phyloP scores from a whole-genome alignment of 345 rosid genomes.

The Camelina hispida region DNA sequence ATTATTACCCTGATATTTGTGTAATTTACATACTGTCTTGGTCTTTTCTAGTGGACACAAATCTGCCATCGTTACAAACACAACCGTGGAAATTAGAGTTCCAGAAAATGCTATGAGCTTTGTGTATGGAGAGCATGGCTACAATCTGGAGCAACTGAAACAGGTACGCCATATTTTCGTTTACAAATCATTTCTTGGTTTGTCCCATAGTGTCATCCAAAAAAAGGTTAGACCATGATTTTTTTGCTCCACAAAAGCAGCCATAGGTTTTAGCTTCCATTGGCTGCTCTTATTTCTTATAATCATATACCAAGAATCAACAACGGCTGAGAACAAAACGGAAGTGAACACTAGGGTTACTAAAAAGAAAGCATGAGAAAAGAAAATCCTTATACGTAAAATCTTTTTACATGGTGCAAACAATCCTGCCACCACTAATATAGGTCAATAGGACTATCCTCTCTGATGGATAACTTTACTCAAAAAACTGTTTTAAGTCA shows the following conservation, averaged over 20 bases:
- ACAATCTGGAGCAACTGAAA: conserved; percentile 71
- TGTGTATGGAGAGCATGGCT: conserved; percentile 86
- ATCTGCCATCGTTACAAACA: conserved; percentile 83
- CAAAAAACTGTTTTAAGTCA: conserved; percentile 9
- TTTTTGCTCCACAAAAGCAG: conserved; percentile 22
- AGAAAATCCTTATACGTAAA: conserved; percentile 12
- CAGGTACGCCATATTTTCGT: conserved; percentile 36
- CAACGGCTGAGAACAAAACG: neutral
- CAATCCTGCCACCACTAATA: neutral
- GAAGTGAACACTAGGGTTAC: conserved; percentile 13
- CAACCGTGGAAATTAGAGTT: conserved; percentile 80
- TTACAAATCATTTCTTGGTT: conserved; percentile 12
- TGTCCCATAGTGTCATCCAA: conserved; percentile 2
- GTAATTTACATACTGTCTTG: conserved; percentile 28
- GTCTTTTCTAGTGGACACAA: conserved; percentile 67
- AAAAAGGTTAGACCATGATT: conserved; percentile 27
- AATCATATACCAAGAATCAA: conserved; percentile 20
- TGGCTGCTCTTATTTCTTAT: conserved; percentile 14
- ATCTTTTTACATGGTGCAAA: conserved; percentile 4
- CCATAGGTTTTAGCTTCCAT: conserved; percentile 17
- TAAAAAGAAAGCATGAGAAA: conserved; percentile 30
- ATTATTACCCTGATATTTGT: neutral
- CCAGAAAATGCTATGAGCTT: conserved; percentile 74
- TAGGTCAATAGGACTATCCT: conserved; percentile 22
- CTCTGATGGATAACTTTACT: neutral